phyloP scores from a whole-genome alignment of 2,329 filamentous ascomycete genomes.

The Moelleriella libera region DNA sequence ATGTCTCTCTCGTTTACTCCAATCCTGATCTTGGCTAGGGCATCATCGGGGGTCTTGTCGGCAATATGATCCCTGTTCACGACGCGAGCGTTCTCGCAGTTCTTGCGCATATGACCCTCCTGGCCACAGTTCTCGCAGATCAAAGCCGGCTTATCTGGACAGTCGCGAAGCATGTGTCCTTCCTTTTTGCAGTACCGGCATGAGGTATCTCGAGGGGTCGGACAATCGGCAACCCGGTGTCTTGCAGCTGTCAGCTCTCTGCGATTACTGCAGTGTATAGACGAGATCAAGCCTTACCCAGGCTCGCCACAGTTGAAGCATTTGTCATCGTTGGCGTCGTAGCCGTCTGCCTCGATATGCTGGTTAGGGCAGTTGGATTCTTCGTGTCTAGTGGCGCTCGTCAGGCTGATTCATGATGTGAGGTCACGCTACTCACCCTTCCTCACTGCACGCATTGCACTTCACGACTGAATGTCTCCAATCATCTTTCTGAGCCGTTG shows the following conservation, averaged over 20 bases:
- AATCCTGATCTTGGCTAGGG: constrained; percentile 40
- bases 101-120: constrained; percentile 39
- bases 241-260: constrained; percentile 3
- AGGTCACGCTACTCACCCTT: constrained; percentile 1
- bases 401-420: background rate
- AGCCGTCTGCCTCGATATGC: background rate
- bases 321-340: constrained; percentile 10
- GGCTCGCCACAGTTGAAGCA: constrained; percentile 23
- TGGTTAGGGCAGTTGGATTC: constrained; percentile 4
- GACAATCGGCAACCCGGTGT: constrained; percentile 20
- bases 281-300: constrained; percentile 12
- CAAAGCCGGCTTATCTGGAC: constrained; percentile 41
- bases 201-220: constrained; percentile 15
- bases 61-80: constrained; percentile 38
- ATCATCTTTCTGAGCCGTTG: background rate
- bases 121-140: constrained; percentile 48
- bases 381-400: constrained; percentile 2
- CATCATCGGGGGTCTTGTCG: constrained; percentile 35
- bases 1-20: constrained; percentile 42
- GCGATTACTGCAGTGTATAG: background rate
- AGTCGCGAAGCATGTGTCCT: constrained; percentile 45
- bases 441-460: constrained; percentile 4
- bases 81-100: constrained; percentile 46
- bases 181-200: constrained; percentile 34
- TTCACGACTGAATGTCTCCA: constrained; percentile 2